phyloP scores from a whole-genome alignment of 2,329 filamentous ascomycete species.

The Talaromyces atroroseus region DNA sequence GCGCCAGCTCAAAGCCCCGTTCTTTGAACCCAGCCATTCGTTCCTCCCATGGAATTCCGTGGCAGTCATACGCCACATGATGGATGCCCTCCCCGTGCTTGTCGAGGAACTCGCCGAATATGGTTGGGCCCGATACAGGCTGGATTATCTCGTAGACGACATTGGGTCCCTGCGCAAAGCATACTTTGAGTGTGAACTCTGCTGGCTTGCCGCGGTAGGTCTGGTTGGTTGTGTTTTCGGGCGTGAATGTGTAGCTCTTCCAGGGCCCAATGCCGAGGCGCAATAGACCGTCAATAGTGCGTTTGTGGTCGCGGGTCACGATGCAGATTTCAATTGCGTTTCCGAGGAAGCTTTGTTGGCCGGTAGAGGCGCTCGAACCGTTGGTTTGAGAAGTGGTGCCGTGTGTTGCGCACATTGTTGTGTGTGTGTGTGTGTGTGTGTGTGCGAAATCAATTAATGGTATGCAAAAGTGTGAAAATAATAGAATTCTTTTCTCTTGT shows the following conservation, averaged over 20 bases:
- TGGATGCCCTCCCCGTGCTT: slow-evolving; percentile 4
- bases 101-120: background rate
- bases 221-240: slow-evolving; percentile 3
- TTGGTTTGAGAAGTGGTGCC: background rate
- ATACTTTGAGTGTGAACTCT: slow-evolving; percentile 2
- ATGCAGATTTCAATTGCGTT: slow-evolving; percentile 8
- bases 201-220: slow-evolving; percentile 1
- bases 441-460: too few relatives aligned
- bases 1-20: background rate
- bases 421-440: background rate
- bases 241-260: slow-evolving; percentile 5
- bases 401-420: background rate
- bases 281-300: slow-evolving; percentile 1
- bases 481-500: background rate
- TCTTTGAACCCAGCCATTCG: background rate
- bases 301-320: slow-evolving; percentile 6
- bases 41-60: slow-evolving; percentile 1
- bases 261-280: slow-evolving; percentile 4
- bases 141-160: slow-evolving; percentile 6
- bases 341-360: background rate
- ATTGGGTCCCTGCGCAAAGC: slow-evolving; percentile 4
- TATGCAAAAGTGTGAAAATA: background rate
- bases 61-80: slow-evolving; percentile 2
- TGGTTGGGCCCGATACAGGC: background rate
- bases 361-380: background rate